Percentiles rank a stretch among this genome's conserved stretches.
Conservation (phyloP, 2,329 filamentous ascomycete species). For the Penicillium sp. region DNA sequence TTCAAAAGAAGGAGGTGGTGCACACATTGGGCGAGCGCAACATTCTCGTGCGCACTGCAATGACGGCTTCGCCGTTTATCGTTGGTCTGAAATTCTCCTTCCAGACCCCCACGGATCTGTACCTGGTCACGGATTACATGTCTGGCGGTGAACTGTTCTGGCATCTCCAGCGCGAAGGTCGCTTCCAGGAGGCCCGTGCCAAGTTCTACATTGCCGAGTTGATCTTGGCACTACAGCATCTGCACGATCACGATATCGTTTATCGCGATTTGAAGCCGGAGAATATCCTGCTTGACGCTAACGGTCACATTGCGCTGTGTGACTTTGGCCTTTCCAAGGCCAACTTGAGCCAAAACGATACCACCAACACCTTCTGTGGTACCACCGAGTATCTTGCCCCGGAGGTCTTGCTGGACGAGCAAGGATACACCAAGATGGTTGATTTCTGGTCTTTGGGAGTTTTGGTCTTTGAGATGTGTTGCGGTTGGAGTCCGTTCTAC, state of each 20-base stretch:
- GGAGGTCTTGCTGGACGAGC: slow-evolving; percentile 92
- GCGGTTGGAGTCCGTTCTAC: slow-evolving; percentile 98
- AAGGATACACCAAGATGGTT: slow-evolving; percentile 99
- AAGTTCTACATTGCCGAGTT: slow-evolving; percentile 99
- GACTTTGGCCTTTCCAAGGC: slow-evolving; percentile 98
- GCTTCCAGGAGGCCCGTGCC: slow-evolving; percentile 90
- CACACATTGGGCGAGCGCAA: slow-evolving; percentile 97
- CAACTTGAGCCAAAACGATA: slow-evolving; percentile 94
- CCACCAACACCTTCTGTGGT: slow-evolving; percentile 98
- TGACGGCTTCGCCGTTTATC: slow-evolving; percentile 94
- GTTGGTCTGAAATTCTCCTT: slow-evolving; percentile 98
- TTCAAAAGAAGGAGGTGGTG: slow-evolving; percentile 98
- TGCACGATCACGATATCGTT: slow-evolving; percentile 96
- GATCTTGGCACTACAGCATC: slow-evolving; percentile 90
- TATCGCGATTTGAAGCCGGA: slow-evolving; percentile 98
- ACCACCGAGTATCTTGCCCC: slow-evolving; percentile 97
- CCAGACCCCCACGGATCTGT: slow-evolving; percentile 94
- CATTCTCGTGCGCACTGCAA: slow-evolving; percentile 94
- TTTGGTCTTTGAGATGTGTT: slow-evolving; percentile 99
- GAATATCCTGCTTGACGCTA: slow-evolving; percentile 95
- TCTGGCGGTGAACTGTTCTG: slow-evolving; percentile 98
- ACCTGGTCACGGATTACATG: slow-evolving; percentile 99
- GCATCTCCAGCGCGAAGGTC: slow-evolving; percentile 96
- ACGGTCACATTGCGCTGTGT: slow-evolving; percentile 95
- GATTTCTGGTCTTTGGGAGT: slow-evolving; percentile 99